Evolutionary conservation across 768 basidiomycete species (phyloP), one percentile per base, ranked within the genome.

Genomic region (Xerocomus brunneocitrinus): DNA sequence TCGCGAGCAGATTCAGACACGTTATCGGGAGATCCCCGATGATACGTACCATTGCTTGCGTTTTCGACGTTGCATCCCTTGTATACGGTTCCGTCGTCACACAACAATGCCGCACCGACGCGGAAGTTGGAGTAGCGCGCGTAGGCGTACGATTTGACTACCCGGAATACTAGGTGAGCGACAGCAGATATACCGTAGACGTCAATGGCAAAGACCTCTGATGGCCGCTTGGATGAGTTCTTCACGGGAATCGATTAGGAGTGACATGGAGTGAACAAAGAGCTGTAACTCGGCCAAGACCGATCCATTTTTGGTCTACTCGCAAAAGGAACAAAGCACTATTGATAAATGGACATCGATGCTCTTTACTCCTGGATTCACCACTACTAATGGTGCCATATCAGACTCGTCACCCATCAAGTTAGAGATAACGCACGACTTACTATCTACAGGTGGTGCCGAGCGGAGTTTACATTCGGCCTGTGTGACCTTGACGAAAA

Each of bases 31-130:
- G 14, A n/a, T 43, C 41, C 25, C 19, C 2, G 5, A 8, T 1
- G 3, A 34, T 16, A 16, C 74, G n/a, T 54, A 94, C 95, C 93
- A 62, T 91, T 91, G 0, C 89, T 87, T 0, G 92, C 93, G 62
- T 97, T 98, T 74, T 99, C 97, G 55, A 98, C 79, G 67, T 97
- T 98, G 30, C 88, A 86, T 5, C 95, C 94, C 56, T 81, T 85
- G 54, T 95, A 81, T 22, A 95, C 80, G 8, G 74, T 68, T 0
- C 90, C 91, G 39, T 87, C 81, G 0, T 78, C 65, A 2, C 84
- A 74, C 16, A 98, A 71, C 10, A 98, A 70, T 1, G 93, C 90
- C 0, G 94, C 95, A 0, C 95, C 95, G 14, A 98, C 95, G 8
- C 87, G 83, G 66, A 99, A 97, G 30, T 91, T 86, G 28, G 92